Base-by-base conservation (phyloP, 192 early-diverging fungal species). In the Pilaira anomala region DNA sequence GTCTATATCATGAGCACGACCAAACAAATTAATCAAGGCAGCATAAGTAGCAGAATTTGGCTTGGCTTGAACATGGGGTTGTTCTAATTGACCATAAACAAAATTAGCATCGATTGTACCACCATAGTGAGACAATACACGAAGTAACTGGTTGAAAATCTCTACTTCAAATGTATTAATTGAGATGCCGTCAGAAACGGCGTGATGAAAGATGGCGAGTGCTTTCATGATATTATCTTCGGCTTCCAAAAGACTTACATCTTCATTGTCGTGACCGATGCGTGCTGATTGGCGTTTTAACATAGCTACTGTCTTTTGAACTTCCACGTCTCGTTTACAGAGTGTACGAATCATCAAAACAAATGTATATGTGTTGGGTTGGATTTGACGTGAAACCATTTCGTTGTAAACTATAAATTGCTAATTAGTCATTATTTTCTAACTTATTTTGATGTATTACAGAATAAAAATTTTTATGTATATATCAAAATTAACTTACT, bases 11-110 rank as follows among this genome's bases (percentile, higher is more conserved):
- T 68, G 65, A 13, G 69, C 68, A 26, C 69, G 60, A 16, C 74
- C 74, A 64, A 70, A 76, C 3, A 76, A 42, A 50, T 78, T 78
- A 62, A 85, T 83, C 25, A 85, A 66, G 8, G 83, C 78, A 18
- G 79, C 80, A 67, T 79, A 85, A 11, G 83, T 85, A 21, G 75
- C 65, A 9, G 77, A 68, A 48, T 78, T 83, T 16, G 81, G 77
- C 3, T 22, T 41, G 3, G 56, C 9, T 24, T 24, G 19, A 49
- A 39, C 50, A 42, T 60, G 46, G 7, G 63, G 22, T 2, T 57
- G 45, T 11, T 64, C 57, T 3, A 76, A 39, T 29, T 68, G 65
- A n/a, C 62, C 60, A 57, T 67, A 71, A 18, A 76, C 69, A 56
- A 41, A 59, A 7, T 66, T n/a, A 2, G 68, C 65, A 64, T 70